Evolutionary conservation across 176 grass and related monocot species (phyloP), one percentile per base, ranked within the genome.

Genomic region (Oryza brachyantha): DNA sequence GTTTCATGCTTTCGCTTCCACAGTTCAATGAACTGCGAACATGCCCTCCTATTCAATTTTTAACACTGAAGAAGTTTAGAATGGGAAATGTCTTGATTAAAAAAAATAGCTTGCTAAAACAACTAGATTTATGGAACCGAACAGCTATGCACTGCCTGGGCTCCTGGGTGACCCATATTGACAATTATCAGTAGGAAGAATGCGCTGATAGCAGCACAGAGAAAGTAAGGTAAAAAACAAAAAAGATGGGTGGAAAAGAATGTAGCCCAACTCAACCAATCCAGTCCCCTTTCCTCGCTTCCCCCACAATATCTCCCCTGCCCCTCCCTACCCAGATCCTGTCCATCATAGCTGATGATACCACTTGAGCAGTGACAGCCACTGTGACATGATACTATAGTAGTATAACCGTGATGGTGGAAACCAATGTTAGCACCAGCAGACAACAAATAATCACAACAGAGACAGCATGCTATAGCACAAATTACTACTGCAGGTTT

Each of bases 1-100:
- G 92, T 93, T 75, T 99, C 96, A 70, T 99, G 96, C 29, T 99
- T 99, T 84, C 85, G 87, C 88, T 87, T 99, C 96, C 96, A 99
- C 48, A 99, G 75, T 57, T 91, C 92, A 29, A 93, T 87, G 76
- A 97, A 97, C 78, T 86, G 84, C 13, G 86, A 81, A 70, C 92
- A 92, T 5, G 92, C 96, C 79, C 84, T 89, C 96, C 96, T 98
- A 75, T 87, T 89, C 34, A 50, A 88, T 83, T 83, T 22, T 72
- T 27, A 45, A 84, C 68, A 81, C 17, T 59, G 27, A 28, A 63
- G 9, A 25, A 62, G 39, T 79, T 78, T 66, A 78, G 60, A 28
- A 72, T 66, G 66, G 16, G 72, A 71, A 13, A 77, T 82, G 21
- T 72, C 28, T n/a, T 36, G 21, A 28, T 40, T 36, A 54, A 35